Evolutionary conservation across 805 yeast species (phyloP), one percentile per base, ranked within the genome.

Genomic region (Saccharomyces kudriavzevii): DNA sequence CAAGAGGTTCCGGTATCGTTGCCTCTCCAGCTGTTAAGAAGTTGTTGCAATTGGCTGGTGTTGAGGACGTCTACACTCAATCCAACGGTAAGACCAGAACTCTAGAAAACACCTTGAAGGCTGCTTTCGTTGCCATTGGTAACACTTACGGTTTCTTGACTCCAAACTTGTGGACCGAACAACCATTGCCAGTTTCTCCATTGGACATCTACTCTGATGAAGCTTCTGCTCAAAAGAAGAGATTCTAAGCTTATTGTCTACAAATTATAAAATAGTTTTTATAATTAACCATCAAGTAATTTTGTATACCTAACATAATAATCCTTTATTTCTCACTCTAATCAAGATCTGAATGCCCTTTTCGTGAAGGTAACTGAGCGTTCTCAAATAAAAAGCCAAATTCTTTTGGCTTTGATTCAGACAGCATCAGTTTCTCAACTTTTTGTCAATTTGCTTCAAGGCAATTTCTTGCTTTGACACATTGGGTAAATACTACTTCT

Each of bases 1-100:
- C 99, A 85, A 94, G 99, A 85, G 99, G 99, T 92, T 90, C 96
- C 77, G 98, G 97, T 87, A 89, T 94, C 75, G 97, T 94, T 70
- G 99, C 99, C 74, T 94, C 99, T 70, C 98, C 99, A 77, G 97
- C 96, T 68, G 98, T 94, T 77, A 92, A 91, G 88, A 90, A 90
- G 82, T 85, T 94, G 79, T 82, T 94, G 82, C 96, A 92, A 83
- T 88, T 94, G 77, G 99, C 97, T 74, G 99, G 99, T 89, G 85
- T 94, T 77, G 96, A 92, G 82, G 99, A 94, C 81, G 96, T 94
- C 73, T 94, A 91, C 90, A 94, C 99, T 70, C 84, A 96, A 71
- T 92, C 99, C 70, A 84, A 94, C 66, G 99, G 99, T 81, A 88
- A 96, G 70, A 94, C 99, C 84, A 90, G 97, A 88, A 94, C 99